Base-by-base conservation (phyloP, 2,329 filamentous ascomycete genomes). In the Fusarium sp. region DNA sequence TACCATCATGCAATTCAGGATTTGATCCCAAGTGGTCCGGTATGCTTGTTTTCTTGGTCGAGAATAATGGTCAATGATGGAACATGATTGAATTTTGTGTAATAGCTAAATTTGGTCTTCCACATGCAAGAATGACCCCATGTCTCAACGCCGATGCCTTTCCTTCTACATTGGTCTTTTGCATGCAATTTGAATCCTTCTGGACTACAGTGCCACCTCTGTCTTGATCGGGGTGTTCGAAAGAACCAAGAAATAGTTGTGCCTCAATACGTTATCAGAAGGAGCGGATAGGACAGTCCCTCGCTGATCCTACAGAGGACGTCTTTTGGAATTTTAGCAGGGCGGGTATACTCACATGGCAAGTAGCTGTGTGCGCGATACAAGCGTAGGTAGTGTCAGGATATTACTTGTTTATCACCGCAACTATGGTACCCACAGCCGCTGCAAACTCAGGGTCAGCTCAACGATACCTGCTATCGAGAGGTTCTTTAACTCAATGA, bases 251-350 rank as follows among this genome's bases (percentile, higher is more conserved):
- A n/a, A n/a, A 7, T 10, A n/a, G 9, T 6, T n/a, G 34, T 11
- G 5, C 16, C 18, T n/a, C 10, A n/a, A 11, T 10, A 37, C 10
- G 9, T n/a, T 37, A 37, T 37, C 18, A 37, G 34, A n/a, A 37
- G 6, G 9, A 37, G 10, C 2, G 3, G 9, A 37, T 0, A n/a
- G 16, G 16, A 3, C n/a, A 11, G 3, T 37, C 18, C 10, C 6
- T n/a, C 18, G 2, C 6, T 7, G 18, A 37, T n/a, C 34, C 34
- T 7, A 0, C 18, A n/a, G 10, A 11, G 10, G 18, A n/a, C 5
- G 10, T 12, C 34, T 37, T 37, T 10, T n/a, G 18, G n/a, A 6
- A 12, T 12, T 11, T 3, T 4, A 6, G 12, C 34, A 37, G 1
- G 10, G 6, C 2, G 11, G 6, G 10, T 10, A 37, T 11, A 37